Base-by-base conservation (phyloP, 768 basidiomycete genomes). In the Boletus insuetus region DNA sequence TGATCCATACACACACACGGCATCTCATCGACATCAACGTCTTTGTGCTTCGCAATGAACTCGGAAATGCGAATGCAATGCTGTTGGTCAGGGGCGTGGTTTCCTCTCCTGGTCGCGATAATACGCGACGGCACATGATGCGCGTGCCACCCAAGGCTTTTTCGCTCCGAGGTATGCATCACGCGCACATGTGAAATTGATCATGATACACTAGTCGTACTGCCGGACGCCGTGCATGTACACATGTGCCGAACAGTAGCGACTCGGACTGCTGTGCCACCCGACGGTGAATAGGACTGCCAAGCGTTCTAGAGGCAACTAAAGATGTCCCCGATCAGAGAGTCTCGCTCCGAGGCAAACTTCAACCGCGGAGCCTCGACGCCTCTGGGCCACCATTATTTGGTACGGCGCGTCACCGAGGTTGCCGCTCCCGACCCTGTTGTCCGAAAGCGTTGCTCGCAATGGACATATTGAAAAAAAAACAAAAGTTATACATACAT, bases 401-500 rank as follows among this genome's bases (percentile, higher is more conserved):
- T 24, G 24, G 20, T 14, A 42, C 46, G 35, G 29, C 29, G 29
- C 9, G 8, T 24, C 24, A 24, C 24, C 24, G 24, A 24, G 24
- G 22, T 24, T 24, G 22, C 22, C 22, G 22, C 22, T 24, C 3
- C 22, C 26, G 8, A 7, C 26, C 26, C 8, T 26, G 1, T 26
- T 26, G 26, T 58, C 38, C 19, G 56, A 38, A 42, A 38, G n/a
- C 17, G 41, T 10, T 46, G 41, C 58, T 41, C 47, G 11, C 51
- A 45, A 44, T n/a, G 58, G 58, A 31, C 24, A 45, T 58, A 51
- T 58, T 46, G 46, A 58, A 51, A 58, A 46, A 11, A 17, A 10
- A 12, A 24, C n/a, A 37, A 43, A 34, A n/a, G n/a, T n/a, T n/a
- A n/a, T 22, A 24, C 5, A 24, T 5, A 24, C 24, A 24, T 24